phyloP scores from a whole-genome alignment of 2,329 filamentous ascomycete genomes.

The Xenoacremonium recifei region DNA sequence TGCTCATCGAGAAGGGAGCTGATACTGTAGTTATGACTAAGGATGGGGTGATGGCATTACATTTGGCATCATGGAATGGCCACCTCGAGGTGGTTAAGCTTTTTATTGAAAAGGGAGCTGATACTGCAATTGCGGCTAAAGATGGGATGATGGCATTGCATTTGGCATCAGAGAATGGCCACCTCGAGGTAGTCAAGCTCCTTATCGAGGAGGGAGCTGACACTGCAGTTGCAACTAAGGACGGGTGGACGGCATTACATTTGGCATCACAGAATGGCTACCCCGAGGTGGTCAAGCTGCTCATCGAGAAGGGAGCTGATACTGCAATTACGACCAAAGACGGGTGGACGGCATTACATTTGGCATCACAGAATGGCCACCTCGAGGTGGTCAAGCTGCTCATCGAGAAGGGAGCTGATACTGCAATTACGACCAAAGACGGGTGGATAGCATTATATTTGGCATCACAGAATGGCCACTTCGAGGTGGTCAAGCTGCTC shows the following conservation, averaged over 20 bases:
- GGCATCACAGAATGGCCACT: not conserved
- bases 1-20: slow-evolving; percentile 7
- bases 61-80: slow-evolving; percentile 1
- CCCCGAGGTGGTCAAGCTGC: not conserved
- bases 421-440: not conserved
- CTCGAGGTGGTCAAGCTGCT: slow-evolving; percentile 2
- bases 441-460: not conserved
- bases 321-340: not conserved
- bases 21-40: not conserved
- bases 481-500: not conserved
- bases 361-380: slow-evolving; percentile 4
- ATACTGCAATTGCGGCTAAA: too few relatives aligned
- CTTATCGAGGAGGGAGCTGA: not conserved
- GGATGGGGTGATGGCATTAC: not conserved
- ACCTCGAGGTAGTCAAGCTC: not conserved
- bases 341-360: not conserved
- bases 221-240: not conserved
- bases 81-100: slow-evolving; percentile 2
- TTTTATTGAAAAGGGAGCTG: slow-evolving; percentile 7
- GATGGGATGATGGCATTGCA: not conserved
- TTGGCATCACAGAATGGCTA: not conserved
- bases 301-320: not conserved
- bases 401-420: slow-evolving; percentile 5
- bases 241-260: slow-evolving; percentile 7
- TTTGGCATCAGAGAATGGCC: not conserved